Evolutionary conservation across 1,139 yeast genomes (phyloP).

Genomic region (Blastobotrys niveus): DNA sequence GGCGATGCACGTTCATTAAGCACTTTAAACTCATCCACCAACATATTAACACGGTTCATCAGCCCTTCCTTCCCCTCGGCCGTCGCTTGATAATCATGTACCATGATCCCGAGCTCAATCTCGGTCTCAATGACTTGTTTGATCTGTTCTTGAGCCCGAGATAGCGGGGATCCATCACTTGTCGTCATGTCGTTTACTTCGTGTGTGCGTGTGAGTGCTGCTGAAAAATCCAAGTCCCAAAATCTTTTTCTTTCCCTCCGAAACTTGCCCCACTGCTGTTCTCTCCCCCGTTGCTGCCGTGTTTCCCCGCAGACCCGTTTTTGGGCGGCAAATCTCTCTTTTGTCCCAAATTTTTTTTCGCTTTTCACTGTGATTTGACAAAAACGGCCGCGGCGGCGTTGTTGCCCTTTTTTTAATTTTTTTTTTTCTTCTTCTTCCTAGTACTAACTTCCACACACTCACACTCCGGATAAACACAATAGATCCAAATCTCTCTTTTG

Average conservation of each 20-base stretch:
- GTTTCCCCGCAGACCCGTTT: too few species aligned
- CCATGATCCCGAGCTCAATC: constrained; percentile 82
- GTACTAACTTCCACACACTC: background rate
- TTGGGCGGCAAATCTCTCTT: too few species aligned
- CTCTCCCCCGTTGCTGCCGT: too few species aligned
- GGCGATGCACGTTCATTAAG: constrained; percentile 18
- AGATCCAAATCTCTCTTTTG: background rate
- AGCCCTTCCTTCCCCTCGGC: constrained; percentile 56
- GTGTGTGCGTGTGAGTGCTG: too few species aligned
- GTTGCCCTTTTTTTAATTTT: too few species aligned
- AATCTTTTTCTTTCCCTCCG: too few species aligned
- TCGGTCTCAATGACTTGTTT: constrained; percentile 75
- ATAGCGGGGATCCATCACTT: constrained; percentile 36
- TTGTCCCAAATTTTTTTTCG: too few species aligned
- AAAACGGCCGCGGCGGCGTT: too few species aligned
- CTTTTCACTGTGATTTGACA: too few species aligned
- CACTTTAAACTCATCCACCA: constrained; percentile 17
- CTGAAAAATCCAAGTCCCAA: too few species aligned
- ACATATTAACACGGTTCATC: constrained; percentile 29
- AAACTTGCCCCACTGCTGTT: too few species aligned
- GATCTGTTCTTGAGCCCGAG: constrained; percentile 52
- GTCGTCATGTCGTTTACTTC: constrained; percentile 18
- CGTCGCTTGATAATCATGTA: constrained; percentile 90
- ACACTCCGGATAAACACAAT: background rate
- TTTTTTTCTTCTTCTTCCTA: too few species aligned